Conservation (phyloP, 768 basidiomycete species). For the Cytidiella melzeri region DNA sequence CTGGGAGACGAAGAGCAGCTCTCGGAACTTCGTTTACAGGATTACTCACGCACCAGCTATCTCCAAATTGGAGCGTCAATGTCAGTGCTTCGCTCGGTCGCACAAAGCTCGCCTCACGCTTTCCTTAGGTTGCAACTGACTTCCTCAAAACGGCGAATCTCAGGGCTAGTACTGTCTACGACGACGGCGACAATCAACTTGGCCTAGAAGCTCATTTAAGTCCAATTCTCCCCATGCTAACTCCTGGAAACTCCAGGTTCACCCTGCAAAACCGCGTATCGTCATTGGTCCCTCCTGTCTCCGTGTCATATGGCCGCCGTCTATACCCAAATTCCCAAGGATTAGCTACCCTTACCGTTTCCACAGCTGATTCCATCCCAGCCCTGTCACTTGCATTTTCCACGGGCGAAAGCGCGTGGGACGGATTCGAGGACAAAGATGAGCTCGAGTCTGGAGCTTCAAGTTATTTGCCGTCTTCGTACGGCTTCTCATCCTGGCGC, state of each 20-base stretch:
- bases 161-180: constrained; percentile 41
- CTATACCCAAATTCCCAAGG: constrained; percentile 44
- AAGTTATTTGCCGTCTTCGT: constrained; percentile 34
- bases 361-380: constrained; percentile 32
- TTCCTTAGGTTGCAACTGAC: constrained; percentile 23
- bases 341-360: constrained; percentile 39
- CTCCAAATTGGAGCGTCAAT: constrained; percentile 48
- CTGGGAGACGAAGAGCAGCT: neutral
- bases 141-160: constrained; percentile 30
- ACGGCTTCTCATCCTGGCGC: constrained; percentile 43
- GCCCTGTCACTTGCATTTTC: constrained; percentile 35
- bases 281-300: constrained; percentile 32
- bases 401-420: constrained; percentile 19
- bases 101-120: constrained; percentile 2
- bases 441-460: neutral
- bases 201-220: constrained; percentile 32
- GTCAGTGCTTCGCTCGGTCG: constrained; percentile 18
- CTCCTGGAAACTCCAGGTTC: neutral
- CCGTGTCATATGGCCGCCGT: constrained; percentile 42
- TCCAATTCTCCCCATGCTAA: constrained; percentile 15
- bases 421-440: constrained; percentile 5
- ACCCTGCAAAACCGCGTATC: neutral
- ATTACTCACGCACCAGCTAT: constrained; percentile 72
- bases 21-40: constrained; percentile 38
- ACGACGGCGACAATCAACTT: constrained; percentile 41